Base-by-base conservation (phyloP, 176 grass and related monocot species). In the Carex kokanica region DNA sequence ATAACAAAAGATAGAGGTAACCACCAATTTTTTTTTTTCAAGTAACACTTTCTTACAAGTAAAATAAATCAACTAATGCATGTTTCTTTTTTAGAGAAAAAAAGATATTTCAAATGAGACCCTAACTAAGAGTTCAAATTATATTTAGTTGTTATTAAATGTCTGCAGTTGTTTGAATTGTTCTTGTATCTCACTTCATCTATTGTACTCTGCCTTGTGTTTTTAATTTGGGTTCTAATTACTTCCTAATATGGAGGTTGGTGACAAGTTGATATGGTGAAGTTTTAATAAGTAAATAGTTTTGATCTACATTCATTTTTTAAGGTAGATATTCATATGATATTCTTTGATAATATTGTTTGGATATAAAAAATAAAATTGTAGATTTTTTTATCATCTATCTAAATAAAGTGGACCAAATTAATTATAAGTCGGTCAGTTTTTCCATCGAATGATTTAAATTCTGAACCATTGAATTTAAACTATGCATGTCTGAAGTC, bases 181-280 rank as follows among this genome's bases (percentile, higher is more conserved):
- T 45, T 64, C 29, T 66, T 66, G 41, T 66, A 21, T 82, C 79
- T 65, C 79, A 82, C 79, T 82, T 82, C 79, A 82, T 82, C 56
- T 27, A 66, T 64, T 47, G 54, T 24, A 65, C 32, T 38, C 4
- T 38, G 5, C 4, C 5, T 61, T 61, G 6, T 60, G 1, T 56
- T 60, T 34, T 34, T n/a, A 14, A 20, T 11, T 41, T 71, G 12
- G 8, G 17, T 36, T 17, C 18, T 61, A 36, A 38, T 78, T 31
- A 78, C 20, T 78, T 80, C 72, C 23, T 45, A 34, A 34, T 34
- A 31, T 54, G 5, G 4, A 54, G 72, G 23, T 74, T 75, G 45
- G 47, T 27, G 4, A 15, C 72, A 72, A 72, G 32, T 34, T 10
- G 38, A 67, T 61, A 4, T 8, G 29, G 12, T 38, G 32, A 68